phyloP scores from a whole-genome alignment of 805 yeast species.

The Aciculoconidium aculeatum region DNA sequence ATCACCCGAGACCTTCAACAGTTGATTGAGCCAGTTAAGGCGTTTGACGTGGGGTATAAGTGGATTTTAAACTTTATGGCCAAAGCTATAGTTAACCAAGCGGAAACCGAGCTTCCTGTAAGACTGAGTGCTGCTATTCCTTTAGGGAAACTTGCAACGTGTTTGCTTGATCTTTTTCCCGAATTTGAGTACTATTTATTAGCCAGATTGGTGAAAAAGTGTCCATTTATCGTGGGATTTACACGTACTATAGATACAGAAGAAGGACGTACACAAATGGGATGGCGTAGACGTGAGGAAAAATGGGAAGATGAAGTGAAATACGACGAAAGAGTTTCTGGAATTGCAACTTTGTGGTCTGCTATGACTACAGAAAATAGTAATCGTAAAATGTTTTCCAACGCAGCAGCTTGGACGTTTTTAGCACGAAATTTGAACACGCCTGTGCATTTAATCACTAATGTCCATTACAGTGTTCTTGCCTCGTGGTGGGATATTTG shows the following conservation, averaged over 20 bases:
- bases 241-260: slow-evolving; percentile 71
- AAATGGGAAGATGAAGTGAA: slow-evolving; percentile 59
- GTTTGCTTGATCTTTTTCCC: slow-evolving; percentile 43
- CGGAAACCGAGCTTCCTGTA: slow-evolving; percentile 86
- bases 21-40: slow-evolving; percentile 44
- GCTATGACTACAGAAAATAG: slow-evolving; percentile 49
- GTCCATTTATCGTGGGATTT: slow-evolving; percentile 84
- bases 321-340: slow-evolving; percentile 83
- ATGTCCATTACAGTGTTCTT: slow-evolving; percentile 65
- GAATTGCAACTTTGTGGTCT: slow-evolving; percentile 76
- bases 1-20: slow-evolving; percentile 47
- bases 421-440: slow-evolving; percentile 67
- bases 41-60: slow-evolving; percentile 47
- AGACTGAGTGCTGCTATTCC: slow-evolving; percentile 76
- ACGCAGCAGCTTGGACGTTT: slow-evolving; percentile 54
- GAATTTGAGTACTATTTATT: slow-evolving; percentile 51
- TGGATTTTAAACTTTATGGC: slow-evolving; percentile 82
- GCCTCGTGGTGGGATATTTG: slow-evolving; percentile 93
- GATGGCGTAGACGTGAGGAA: slow-evolving; percentile 61
- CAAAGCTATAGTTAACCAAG: slow-evolving; percentile 82
- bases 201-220: slow-evolving; percentile 86
- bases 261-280: slow-evolving; percentile 80
- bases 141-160: slow-evolving; percentile 58
- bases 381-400: slow-evolving; percentile 36
- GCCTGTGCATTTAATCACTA: slow-evolving; percentile 43